Percentiles rank a stretch among this genome's conserved stretches.
phyloP scores from a whole-genome alignment of 2,329 filamentous ascomycete species.

The Botryotinia convoluta region DNA sequence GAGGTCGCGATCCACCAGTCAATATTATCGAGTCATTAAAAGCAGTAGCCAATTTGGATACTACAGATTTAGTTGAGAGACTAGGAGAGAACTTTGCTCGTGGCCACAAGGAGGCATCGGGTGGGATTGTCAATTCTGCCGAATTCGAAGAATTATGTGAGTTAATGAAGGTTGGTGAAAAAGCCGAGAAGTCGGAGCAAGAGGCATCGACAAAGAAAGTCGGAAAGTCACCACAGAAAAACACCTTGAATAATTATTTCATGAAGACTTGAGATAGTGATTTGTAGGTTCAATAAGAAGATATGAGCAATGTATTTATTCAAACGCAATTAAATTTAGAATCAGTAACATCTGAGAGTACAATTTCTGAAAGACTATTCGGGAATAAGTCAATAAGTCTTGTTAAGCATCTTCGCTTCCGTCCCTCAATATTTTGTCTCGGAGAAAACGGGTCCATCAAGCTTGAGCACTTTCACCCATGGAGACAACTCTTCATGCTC shows the following conservation, averaged over 20 bases:
- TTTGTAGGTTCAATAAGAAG: neutral
- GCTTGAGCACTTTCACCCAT: neutral
- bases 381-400: neutral
- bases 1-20: slow-evolving; percentile 52
- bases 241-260: slow-evolving; percentile 57
- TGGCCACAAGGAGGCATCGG: slow-evolving; percentile 66
- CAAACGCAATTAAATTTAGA: neutral
- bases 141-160: slow-evolving; percentile 65
- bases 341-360: neutral
- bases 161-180: slow-evolving; percentile 58
- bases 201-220: slow-evolving; percentile 41
- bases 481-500: neutral
- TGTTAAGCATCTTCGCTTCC: neutral
- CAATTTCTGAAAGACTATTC: neutral
- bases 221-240: slow-evolving; percentile 46
- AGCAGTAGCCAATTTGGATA: slow-evolving; percentile 47
- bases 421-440: neutral
- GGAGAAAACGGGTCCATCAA: neutral
- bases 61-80: slow-evolving; percentile 44
- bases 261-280: slow-evolving; percentile 38
- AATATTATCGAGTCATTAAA: slow-evolving; percentile 61
- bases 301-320: neutral
- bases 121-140: slow-evolving; percentile 57
- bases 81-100: slow-evolving; percentile 63
- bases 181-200: slow-evolving; percentile 40